Evolutionary conservation across 805 yeast species (phyloP).

Genomic region (Blastobotrys chiropterorum): DNA sequence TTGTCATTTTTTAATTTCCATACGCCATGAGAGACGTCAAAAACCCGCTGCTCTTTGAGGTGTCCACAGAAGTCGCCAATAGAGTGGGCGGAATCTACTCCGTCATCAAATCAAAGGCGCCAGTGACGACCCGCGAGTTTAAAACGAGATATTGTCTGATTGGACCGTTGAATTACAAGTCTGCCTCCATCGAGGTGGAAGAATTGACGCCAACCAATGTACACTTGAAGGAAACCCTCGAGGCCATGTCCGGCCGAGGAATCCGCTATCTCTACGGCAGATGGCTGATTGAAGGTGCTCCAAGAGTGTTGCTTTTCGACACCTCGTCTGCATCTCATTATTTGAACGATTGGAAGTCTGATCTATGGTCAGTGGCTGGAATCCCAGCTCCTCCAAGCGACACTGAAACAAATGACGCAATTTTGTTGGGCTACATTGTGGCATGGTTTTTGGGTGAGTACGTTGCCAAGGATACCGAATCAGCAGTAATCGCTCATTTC

Average conservation of each 20-base stretch:
- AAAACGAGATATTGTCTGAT: conserved; percentile 76
- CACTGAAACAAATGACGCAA: conserved; percentile 84
- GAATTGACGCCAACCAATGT: conserved; percentile 47
- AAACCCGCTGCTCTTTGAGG: conserved; percentile 83
- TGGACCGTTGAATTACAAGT: conserved; percentile 75
- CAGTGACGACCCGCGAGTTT: conserved; percentile 91
- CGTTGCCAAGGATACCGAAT: conserved; percentile 72
- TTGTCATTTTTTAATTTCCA: background rate
- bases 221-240: conserved; percentile 54
- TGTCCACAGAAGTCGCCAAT: conserved; percentile 96
- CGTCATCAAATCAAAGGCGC: conserved; percentile 92
- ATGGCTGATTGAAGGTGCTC: conserved; percentile 98
- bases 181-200: conserved; percentile 73
- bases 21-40: conserved; percentile 67
- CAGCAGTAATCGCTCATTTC: conserved; percentile 89
- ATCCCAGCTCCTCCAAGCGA: conserved; percentile 92
- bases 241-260: conserved; percentile 78
- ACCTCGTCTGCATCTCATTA: conserved; percentile 61
- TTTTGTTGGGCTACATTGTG: conserved; percentile 82
- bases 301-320: conserved; percentile 85
- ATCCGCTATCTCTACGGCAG: conserved; percentile 81
- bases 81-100: conserved; percentile 97
- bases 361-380: conserved; percentile 84
- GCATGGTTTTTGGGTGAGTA: conserved; percentile 97
- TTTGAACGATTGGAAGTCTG: conserved; percentile 90